These are phyloP conservation scores for Paramecium bursaria DNA, from an alignment of 73 alveolate genomes.

Conservation along the genomic window DNA sequence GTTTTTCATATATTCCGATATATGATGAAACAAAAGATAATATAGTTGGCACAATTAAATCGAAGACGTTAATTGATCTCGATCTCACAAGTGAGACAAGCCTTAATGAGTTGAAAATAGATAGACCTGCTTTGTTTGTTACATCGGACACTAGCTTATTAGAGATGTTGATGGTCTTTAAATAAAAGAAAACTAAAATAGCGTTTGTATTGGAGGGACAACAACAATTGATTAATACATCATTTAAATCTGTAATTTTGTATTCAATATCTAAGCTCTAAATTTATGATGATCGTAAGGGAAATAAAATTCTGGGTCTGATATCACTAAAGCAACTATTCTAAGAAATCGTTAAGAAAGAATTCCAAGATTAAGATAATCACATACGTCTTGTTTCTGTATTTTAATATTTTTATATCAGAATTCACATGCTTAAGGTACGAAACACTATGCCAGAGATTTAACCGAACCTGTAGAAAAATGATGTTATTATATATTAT, in stretches of 20 bases:
- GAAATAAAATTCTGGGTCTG: constrained; percentile 37
- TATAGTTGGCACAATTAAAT: constrained; percentile 80
- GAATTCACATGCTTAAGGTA: no score
- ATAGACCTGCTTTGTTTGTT: constrained; percentile 20
- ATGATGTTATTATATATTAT: no score
- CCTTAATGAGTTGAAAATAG: constrained; percentile 27
- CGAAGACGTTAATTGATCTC: constrained; percentile 51
- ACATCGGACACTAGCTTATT: constrained; percentile 47
- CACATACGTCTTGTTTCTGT: no score
- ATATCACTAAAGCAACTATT: constrained; percentile 55
- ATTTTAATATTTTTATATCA: no score
- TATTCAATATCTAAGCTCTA: neutral
- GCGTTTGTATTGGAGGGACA: constrained; percentile 52
- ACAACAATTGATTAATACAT: neutral
- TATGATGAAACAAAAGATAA: constrained; percentile 70
- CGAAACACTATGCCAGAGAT: no score
- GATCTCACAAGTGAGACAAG: constrained; percentile 1
- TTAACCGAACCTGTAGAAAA: no score
- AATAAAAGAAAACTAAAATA: constrained; percentile 54
- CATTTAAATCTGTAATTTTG: constrained; percentile 3
- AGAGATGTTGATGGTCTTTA: constrained; percentile 61
- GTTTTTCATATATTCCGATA: constrained; percentile 80
- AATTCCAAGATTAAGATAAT: constrained; percentile 61
- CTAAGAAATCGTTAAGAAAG: constrained; percentile 66
- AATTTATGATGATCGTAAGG: neutral